Evolutionary conservation across 164 flowering plant genomes (phyloP).

Genomic region (grape (Vitis vinifera)): ASM3070453v1 NC_081812.1:20490501-20491000

Average conservation of each 20-base stretch:
- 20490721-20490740: too few species aligned
- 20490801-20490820: not conserved
- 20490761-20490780: too few species aligned
- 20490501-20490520: not conserved
- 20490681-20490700: too few species aligned
- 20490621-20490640: not conserved
- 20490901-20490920: conserved; percentile 60
- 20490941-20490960: conserved; percentile 88
- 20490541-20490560: not conserved
- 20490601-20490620: not conserved
- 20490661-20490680: not conserved
- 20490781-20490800: too few species aligned
- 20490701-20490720: too few species aligned
- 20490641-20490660: not conserved
- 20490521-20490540: not conserved
- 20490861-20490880: conserved; percentile 44
- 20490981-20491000: conserved; percentile 64
- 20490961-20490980: conserved; percentile 81
- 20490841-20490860: conserved; percentile 58
- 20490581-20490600: not conserved
- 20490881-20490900: conserved; percentile 38
- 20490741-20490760: too few species aligned
- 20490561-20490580: not conserved
- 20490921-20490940: conserved; percentile 73
- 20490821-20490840: not conserved